Evolutionary conservation across 169 alveolate species (phyloP), one percentile per base, ranked within the genome.

Genomic region (Plasmodium berghei): DNA sequence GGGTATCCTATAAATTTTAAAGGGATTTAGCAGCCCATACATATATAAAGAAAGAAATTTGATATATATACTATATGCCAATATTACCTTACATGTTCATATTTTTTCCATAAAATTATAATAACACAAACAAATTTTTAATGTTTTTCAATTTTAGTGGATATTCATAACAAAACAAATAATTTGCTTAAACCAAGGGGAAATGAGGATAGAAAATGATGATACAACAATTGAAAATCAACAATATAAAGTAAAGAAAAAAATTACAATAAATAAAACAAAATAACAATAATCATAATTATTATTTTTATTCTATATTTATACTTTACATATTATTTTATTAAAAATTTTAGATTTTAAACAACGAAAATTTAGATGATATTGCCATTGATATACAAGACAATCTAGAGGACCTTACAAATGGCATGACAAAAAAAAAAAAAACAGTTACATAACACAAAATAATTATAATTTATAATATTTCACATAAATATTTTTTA

Each of bases 111-210:
- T 34, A 34, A 34, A 34, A 34, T 34, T 34, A 34, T 34, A 34
- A 34, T 34, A 34, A 34, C 42, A 34, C 42, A 34, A 22, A 1
- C 42, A 34, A 28, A 34, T 34, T 34, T 3, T 34, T 3, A 3
- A 34, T 34, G 5, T 5, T 52, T 67, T 48, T 56, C 40, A n/a
- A 61, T 34, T 28, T 9, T 20, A 83, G 90, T 83, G 90, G 90
- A 40, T 83, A 55, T 83, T 67, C 28, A 8, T 83, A 62, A 83
- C 90, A 24, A 83, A 83, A 62, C 90, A 83, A 67, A 83, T 83
- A 16, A 80, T 83, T 62, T 83, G 90, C 72, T 64, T 83, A 8
- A 67, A 83, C 42, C 24, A 55, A 63, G 90, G 90, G 18, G 85
- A 83, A 49, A 67, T 83, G 66, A 56, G 90, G 52, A 54, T 55